Conservation (phyloP, 805 yeast species). For the Kazachstania psychrophila region DNA sequence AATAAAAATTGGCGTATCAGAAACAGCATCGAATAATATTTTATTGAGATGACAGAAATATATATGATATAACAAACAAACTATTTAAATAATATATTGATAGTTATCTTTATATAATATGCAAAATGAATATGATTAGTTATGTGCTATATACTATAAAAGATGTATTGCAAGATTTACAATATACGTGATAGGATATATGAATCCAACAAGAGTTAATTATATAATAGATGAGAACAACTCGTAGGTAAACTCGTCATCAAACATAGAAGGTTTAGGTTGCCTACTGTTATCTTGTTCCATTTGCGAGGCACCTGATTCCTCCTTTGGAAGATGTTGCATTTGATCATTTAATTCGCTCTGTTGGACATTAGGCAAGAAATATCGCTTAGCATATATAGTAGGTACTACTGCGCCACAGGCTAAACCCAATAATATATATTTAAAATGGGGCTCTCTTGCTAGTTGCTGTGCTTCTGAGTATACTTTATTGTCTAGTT, state of each 20-base stretch:
- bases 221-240: slow-evolving; percentile 20
- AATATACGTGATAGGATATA: too few relatives aligned
- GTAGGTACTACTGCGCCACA: slow-evolving; percentile 27
- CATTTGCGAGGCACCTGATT: neutral
- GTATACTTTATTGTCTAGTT: slow-evolving; percentile 18
- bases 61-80: too few relatives aligned
- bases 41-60: too few relatives aligned
- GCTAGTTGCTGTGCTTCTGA: slow-evolving; percentile 24
- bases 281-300: too few relatives aligned
- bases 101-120: too few relatives aligned
- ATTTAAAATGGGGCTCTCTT: slow-evolving; percentile 19
- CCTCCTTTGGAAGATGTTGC: slow-evolving; percentile 1
- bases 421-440: slow-evolving; percentile 19
- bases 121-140: too few relatives aligned
- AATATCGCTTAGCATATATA: slow-evolving; percentile 13
- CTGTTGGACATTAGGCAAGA: slow-evolving; percentile 10
- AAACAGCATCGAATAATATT: too few relatives aligned
- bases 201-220: too few relatives aligned
- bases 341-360: slow-evolving; percentile 5
- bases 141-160: too few relatives aligned
- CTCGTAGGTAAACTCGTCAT: slow-evolving; percentile 12
- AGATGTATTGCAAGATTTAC: too few relatives aligned
- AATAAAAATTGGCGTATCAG: too few relatives aligned
- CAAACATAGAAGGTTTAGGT: slow-evolving; percentile 1
- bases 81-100: too few relatives aligned